A percentile compares a stretch with the other conserved stretches of the same genome.
These are phyloP conservation scores for Nicotiana sylvestris DNA, from an alignment of 257 asterid species.

Conservation along the genomic window DNA sequence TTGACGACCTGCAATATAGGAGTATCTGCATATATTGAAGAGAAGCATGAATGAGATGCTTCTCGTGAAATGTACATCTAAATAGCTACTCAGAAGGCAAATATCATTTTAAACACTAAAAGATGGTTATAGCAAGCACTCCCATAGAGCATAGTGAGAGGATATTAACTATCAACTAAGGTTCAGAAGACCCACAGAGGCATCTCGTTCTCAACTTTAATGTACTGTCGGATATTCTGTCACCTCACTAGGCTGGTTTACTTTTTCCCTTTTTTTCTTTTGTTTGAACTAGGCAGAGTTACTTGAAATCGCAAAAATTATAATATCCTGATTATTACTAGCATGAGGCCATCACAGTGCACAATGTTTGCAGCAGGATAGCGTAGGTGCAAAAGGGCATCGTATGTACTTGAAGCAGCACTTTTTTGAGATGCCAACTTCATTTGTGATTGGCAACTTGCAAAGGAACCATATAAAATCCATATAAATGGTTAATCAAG, in stretches of 20 bases:
- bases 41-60: conserved; percentile 1
- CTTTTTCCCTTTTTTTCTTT: neutral
- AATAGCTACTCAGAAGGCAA: neutral
- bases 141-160: neutral
- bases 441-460: neutral
- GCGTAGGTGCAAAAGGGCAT: neutral
- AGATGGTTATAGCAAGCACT: neutral
- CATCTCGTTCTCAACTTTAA: neutral
- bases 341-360: neutral
- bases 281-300: neutral
- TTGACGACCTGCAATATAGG: conserved; percentile 75
- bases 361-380: neutral
- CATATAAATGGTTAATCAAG: neutral
- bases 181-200: neutral
- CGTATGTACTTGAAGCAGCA: neutral
- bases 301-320: too few relatives aligned
- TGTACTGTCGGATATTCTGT: neutral
- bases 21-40: conserved; percentile 44
- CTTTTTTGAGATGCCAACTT: neutral
- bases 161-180: neutral
- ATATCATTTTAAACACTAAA: neutral
- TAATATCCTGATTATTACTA: neutral
- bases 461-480: neutral
- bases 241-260: neutral
- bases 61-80: neutral